A percentile compares a stretch with the other conserved stretches of the same genome.
phyloP scores from a whole-genome alignment of 2,329 filamentous ascomycete genomes.

The Ophiostoma sp. region DNA sequence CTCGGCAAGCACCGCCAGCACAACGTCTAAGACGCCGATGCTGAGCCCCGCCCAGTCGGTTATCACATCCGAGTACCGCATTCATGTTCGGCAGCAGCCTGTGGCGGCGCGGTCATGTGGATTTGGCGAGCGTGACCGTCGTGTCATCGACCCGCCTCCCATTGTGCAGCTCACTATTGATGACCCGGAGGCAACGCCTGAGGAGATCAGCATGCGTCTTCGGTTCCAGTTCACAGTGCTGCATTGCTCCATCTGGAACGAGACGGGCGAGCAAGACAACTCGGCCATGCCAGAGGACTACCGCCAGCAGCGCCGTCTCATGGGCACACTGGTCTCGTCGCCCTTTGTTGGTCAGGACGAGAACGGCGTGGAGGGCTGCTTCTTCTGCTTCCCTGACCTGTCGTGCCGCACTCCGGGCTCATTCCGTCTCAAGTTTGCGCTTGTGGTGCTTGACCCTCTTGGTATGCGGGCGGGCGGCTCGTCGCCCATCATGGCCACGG shows the following conservation, averaged over 20 bases:
- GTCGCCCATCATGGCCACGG: slow-evolving; percentile 53
- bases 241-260: slow-evolving; percentile 75
- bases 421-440: slow-evolving; percentile 73
- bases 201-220: slow-evolving; percentile 54
- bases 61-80: slow-evolving; percentile 40
- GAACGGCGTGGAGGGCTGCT: slow-evolving; percentile 70
- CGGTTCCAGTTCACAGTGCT: slow-evolving; percentile 69
- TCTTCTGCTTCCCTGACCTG: slow-evolving; percentile 83
- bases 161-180: slow-evolving; percentile 73
- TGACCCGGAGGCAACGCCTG: slow-evolving; percentile 53
- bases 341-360: slow-evolving; percentile 77
- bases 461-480: slow-evolving; percentile 54
- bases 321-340: slow-evolving; percentile 76
- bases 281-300: slow-evolving; percentile 71
- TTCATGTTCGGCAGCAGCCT: slow-evolving; percentile 74
- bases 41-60: slow-evolving; percentile 23
- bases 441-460: slow-evolving; percentile 69
- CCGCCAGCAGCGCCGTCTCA: slow-evolving; percentile 70
- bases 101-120: slow-evolving; percentile 76
- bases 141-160: slow-evolving; percentile 80
- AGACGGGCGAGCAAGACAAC: slow-evolving; percentile 65
- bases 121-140: slow-evolving; percentile 77
- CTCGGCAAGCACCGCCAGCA: slow-evolving; percentile 13
- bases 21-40: slow-evolving; percentile 26
- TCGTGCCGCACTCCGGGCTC: slow-evolving; percentile 74